Conservation (phyloP, 371 early-diverging fungal genomes). For the Rhizopus sp. region DNA sequence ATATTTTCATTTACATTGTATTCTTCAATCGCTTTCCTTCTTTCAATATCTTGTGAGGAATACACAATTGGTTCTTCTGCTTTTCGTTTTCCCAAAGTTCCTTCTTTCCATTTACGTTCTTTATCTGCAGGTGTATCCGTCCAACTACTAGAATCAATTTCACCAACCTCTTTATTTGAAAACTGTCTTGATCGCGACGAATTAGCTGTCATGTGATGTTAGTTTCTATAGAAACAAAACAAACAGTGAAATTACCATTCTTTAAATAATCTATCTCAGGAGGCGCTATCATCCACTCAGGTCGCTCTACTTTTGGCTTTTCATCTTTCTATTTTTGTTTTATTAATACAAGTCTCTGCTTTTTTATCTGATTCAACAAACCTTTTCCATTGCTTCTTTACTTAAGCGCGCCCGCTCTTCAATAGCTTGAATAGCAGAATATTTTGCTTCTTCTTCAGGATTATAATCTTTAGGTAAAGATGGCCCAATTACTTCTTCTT, state of each 20-base stretch:
- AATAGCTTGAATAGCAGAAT: constrained; percentile 34
- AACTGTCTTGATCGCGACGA: constrained; percentile 37
- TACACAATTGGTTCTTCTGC: constrained; percentile 11
- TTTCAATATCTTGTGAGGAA: constrained; percentile 19
- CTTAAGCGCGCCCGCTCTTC: constrained; percentile 36
- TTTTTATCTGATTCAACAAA: constrained; percentile 7
- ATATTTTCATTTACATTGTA: constrained; percentile 28
- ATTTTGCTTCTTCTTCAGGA: constrained; percentile 38
- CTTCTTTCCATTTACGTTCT: constrained; percentile 33
- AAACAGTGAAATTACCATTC: constrained; percentile 31
- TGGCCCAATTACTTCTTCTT: constrained; percentile 59
- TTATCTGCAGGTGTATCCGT: constrained; percentile 66
- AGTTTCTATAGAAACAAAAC: neutral
- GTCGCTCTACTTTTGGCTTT: constrained; percentile 48
- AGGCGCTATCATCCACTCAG: constrained; percentile 73
- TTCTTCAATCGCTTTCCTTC: constrained; percentile 20
- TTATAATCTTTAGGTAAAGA: constrained; percentile 46
- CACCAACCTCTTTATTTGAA: constrained; percentile 25
- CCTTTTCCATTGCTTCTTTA: constrained; percentile 40
- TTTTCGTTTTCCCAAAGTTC: constrained; percentile 19
- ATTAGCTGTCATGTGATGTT: constrained; percentile 16
- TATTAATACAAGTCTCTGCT: neutral
- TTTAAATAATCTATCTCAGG: constrained; percentile 59
- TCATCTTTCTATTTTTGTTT: constrained; percentile 20
- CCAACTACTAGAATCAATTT: constrained; percentile 58